Evolutionary conservation across 495 filamentous ascomycete species (phyloP), one percentile per base, ranked within the genome.

Genomic region (Xylaria grammica): DNA sequence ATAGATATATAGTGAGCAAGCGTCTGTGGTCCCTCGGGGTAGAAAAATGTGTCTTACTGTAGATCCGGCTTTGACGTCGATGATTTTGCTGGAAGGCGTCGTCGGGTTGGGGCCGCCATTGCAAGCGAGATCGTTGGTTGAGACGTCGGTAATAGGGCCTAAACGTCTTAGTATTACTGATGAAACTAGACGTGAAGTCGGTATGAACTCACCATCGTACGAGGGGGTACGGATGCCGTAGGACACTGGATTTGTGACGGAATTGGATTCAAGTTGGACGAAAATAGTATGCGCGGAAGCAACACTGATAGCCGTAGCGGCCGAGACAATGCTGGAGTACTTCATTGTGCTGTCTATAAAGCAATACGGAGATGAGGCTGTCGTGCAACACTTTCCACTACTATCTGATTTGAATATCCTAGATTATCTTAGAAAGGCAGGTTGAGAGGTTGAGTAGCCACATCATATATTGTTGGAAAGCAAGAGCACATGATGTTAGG

Each of bases 201-300:
- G n/a, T n/a, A n/a, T n/a, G n/a, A n/a, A n/a, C n/a, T n/a, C n/a
- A n/a, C n/a, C 81, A 54, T 83, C 80, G 40, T 83, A 83, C 22
- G 48, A 61, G 1, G 81, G 81, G 1, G 74, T 72, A 27, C 80
- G 67, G 52, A 83, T 81, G n/a, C 65, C 81, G 64, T 78, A 67
- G 27, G 70, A 66, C 8, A 72, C 74, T 9, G 71, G 64, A 51
- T 82, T 75, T 7, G 66, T 76, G 15, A 63, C 75, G 1, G 79
- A 76, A 3, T 63, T 73, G 32, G 76, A 65, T 7, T 75, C 75
- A 17, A 87, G 75, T 61, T 85, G 79, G 46, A 81, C 72, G 68
- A 87, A 87, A 62, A 87, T 87, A 22, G 85, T 85, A 68, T 87
- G 85, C 0, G 78, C 81, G 17, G 76, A 75, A 17, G 76, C 81